Evolutionary conservation across 2,329 filamentous ascomycete genomes (phyloP).

Genomic region (Cryphonectria naterciae): DNA sequence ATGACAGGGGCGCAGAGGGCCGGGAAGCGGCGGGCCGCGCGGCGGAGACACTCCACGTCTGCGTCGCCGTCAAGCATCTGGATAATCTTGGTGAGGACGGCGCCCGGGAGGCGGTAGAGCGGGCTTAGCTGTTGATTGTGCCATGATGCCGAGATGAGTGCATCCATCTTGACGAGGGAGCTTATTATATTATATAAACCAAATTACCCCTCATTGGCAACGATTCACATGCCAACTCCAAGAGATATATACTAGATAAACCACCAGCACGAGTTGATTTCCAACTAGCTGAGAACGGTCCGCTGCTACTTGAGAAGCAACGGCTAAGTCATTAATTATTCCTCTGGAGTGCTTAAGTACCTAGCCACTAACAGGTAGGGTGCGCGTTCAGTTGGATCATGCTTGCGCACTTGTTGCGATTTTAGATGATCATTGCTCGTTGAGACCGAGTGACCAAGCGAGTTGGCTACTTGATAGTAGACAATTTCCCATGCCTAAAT

Average conservation of each 20-base stretch:
- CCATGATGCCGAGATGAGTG: constrained; percentile 4
- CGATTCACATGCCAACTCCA: not conserved
- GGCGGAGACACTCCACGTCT: constrained; percentile 19
- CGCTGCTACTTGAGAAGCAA: not conserved
- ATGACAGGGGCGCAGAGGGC: not conserved
- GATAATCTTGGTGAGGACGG: constrained; percentile 1
- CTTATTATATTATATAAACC: not conserved
- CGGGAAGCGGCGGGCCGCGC: constrained; percentile 5
- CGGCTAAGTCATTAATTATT: not conserved
- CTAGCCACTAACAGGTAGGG: no score
- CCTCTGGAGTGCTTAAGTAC: no score
- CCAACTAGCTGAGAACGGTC: not conserved
- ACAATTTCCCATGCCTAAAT: no score
- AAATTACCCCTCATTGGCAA: not conserved
- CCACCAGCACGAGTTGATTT: not conserved
- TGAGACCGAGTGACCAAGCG: no score
- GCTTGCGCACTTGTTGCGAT: no score
- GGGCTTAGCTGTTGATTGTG: not conserved
- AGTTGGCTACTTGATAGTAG: no score
- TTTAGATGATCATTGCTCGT: not conserved
- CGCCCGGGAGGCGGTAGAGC: constrained; percentile 8
- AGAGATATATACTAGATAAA: not conserved
- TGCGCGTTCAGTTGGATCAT: no score
- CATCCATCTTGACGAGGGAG: not conserved
- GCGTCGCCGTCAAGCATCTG: constrained; percentile 9